These are phyloP conservation scores for Berberis thunbergii DNA, from an alignment of 164 flowering plant genomes.

Conservation along the genomic window DNA sequence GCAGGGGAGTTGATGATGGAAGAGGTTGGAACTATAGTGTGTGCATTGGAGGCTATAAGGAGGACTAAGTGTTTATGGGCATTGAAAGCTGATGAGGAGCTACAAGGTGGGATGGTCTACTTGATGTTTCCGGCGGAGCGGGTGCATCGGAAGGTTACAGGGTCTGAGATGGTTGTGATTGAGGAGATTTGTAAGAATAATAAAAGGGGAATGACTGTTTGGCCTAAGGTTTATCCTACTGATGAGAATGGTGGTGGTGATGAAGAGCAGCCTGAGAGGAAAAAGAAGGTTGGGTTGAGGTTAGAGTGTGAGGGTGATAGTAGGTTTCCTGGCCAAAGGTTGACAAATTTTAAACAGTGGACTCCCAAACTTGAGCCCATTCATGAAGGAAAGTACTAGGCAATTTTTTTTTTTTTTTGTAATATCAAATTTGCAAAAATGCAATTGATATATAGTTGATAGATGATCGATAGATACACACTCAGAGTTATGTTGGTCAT, in stretches of 20 bases:
- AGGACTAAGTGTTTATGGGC: constrained; percentile 19
- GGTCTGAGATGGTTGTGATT: constrained; percentile 21
- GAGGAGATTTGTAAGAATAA: constrained; percentile 9
- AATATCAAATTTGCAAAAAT: too few species aligned
- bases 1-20: constrained; percentile 53
- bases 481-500: too few species aligned
- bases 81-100: constrained; percentile 39
- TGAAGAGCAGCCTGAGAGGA: background rate
- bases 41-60: constrained; percentile 16
- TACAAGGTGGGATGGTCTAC: constrained; percentile 29
- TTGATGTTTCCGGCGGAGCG: constrained; percentile 23
- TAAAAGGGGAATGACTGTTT: background rate
- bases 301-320: background rate
- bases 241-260: background rate
- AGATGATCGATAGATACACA: too few species aligned
- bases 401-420: background rate
- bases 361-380: constrained; percentile 34
- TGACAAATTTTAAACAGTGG: constrained; percentile 15
- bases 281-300: background rate
- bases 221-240: constrained; percentile 5
- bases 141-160: constrained; percentile 21
- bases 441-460: too few species aligned
- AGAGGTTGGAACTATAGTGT: constrained; percentile 27
- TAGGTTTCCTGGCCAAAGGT: constrained; percentile 3
- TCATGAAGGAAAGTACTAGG: constrained; percentile 8